A percentile compares a stretch with the other conserved stretches of the same genome.
These are phyloP conservation scores for Phytopythium oedochilum DNA, from an alignment of 352 stramenopile genomes.

Conservation along the genomic window DNA sequence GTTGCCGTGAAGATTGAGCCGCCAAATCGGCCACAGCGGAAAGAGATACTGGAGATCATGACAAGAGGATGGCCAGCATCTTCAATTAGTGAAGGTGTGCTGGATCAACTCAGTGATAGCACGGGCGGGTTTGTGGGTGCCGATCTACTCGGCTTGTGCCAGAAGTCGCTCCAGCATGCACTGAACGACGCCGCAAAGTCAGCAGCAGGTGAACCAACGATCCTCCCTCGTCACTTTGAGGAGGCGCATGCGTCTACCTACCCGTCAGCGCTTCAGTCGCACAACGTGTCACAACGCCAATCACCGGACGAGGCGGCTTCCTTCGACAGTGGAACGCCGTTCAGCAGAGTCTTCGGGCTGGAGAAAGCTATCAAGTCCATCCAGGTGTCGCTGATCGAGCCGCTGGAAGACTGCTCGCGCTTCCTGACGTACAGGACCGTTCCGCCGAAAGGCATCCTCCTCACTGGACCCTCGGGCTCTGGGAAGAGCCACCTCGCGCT, in stretches of 20 bases:
- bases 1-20: constrained; percentile 94
- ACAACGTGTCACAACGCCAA: constrained; percentile 86
- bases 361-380: constrained; percentile 96
- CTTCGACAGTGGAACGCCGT: constrained; percentile 20
- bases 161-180: constrained; percentile 60
- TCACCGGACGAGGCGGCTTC: constrained; percentile 26
- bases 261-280: constrained; percentile 95
- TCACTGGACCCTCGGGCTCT: constrained; percentile 97
- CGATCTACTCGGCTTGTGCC: constrained; percentile 75
- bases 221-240: constrained; percentile 48
- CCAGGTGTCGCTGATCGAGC: constrained; percentile 96
- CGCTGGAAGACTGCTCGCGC: constrained; percentile 92
- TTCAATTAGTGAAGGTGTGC: constrained; percentile 50
- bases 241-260: constrained; percentile 91
- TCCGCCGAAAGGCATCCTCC: constrained; percentile 95
- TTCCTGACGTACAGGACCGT: constrained; percentile 97
- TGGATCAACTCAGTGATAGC: constrained; percentile 89
- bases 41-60: constrained; percentile 91
- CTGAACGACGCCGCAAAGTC: constrained; percentile 32
- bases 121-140: constrained; percentile 95
- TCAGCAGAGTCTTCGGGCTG: constrained; percentile 93
- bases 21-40: constrained; percentile 87
- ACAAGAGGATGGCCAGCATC: constrained; percentile 72
- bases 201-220: constrained; percentile 1
- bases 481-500: constrained; percentile 96